A percentile compares a stretch with the other conserved stretches of the same genome.
phyloP scores from a whole-genome alignment of 805 yeast species.

The Saturnispora kantuleensis region DNA sequence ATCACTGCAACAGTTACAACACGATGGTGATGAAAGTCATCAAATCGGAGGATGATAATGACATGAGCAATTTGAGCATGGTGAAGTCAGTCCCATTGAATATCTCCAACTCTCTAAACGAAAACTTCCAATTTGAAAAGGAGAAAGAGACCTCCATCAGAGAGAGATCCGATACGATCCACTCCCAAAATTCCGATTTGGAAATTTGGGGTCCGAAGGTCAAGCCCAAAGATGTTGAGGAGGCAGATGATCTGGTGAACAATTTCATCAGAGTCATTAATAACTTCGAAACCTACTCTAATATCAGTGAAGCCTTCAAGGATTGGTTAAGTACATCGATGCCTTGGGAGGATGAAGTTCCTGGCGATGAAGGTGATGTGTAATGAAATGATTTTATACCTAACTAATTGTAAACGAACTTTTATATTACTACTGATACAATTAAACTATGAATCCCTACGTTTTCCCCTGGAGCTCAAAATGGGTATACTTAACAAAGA shows the following conservation, averaged over 20 bases:
- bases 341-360: conserved; percentile 5
- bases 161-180: not conserved
- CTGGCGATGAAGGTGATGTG: not conserved
- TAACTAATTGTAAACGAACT: not conserved
- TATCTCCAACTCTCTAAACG: conserved; percentile 23
- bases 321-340: conserved; percentile 24
- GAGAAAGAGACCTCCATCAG: conserved; percentile 2
- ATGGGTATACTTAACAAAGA: conserved; percentile 26
- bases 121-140: conserved; percentile 27
- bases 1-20: conserved; percentile 79
- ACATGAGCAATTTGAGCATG: conserved; percentile 11
- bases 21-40: conserved; percentile 63
- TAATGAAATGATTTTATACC: no score
- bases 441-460: conserved; percentile 10
- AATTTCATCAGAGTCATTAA: conserved; percentile 27
- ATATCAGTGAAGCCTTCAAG: conserved; percentile 28
- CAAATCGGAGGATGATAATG: conserved; percentile 42
- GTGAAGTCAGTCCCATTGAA: conserved; percentile 9
- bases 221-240: conserved; percentile 13
- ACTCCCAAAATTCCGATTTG: conserved; percentile 5
- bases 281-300: conserved; percentile 27
- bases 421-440: not conserved
- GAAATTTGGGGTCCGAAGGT: conserved; percentile 7
- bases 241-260: conserved; percentile 21
- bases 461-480: conserved; percentile 19